A percentile compares a stretch with the other conserved stretches of the same genome.
Evolutionary conservation across 2,329 filamentous ascomycete genomes (phyloP).

Genomic region (Ceratocystis cacaofunesta): DNA sequence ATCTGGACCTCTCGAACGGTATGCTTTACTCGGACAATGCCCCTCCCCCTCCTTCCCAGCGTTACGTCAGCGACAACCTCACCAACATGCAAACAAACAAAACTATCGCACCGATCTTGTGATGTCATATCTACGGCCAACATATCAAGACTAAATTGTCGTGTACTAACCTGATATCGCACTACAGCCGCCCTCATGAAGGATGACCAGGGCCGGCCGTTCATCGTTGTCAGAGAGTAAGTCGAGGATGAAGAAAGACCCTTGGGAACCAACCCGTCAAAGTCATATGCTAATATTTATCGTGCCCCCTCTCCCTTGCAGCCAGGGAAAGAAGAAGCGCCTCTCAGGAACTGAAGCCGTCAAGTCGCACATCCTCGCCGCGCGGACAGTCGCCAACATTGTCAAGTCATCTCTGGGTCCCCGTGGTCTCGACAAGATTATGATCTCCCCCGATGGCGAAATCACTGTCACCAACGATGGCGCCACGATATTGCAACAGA

Average conservation of each 20-base stretch:
- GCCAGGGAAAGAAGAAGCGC: constrained; percentile 94
- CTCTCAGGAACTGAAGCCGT: constrained; percentile 93
- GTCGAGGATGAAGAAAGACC: constrained; percentile 25
- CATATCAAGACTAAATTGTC: not conserved
- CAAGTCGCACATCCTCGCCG: constrained; percentile 95
- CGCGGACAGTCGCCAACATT: constrained; percentile 88
- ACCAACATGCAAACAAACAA: not conserved
- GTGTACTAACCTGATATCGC: constrained; percentile 10
- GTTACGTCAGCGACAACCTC: constrained; percentile 17
- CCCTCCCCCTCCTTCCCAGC: constrained; percentile 7
- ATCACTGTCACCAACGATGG: constrained; percentile 99
- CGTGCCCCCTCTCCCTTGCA: constrained; percentile 26
- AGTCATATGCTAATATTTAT: constrained; percentile 19
- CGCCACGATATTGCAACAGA: constrained; percentile 91
- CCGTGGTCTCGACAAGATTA: constrained; percentile 93
- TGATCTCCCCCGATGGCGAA: constrained; percentile 96
- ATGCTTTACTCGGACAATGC: constrained; percentile 23
- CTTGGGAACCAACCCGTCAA: not conserved
- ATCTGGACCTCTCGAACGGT: constrained; percentile 76
- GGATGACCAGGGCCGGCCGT: constrained; percentile 92
- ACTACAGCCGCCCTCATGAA: constrained; percentile 59
- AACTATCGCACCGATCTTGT: not conserved
- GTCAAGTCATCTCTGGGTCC: constrained; percentile 95
- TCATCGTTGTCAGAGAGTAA: constrained; percentile 96
- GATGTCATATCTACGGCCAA: not conserved